These are phyloP conservation scores for Irpex sp. DNA, from an alignment of 1,284 basidiomycete genomes.

Conservation along the genomic window DNA sequence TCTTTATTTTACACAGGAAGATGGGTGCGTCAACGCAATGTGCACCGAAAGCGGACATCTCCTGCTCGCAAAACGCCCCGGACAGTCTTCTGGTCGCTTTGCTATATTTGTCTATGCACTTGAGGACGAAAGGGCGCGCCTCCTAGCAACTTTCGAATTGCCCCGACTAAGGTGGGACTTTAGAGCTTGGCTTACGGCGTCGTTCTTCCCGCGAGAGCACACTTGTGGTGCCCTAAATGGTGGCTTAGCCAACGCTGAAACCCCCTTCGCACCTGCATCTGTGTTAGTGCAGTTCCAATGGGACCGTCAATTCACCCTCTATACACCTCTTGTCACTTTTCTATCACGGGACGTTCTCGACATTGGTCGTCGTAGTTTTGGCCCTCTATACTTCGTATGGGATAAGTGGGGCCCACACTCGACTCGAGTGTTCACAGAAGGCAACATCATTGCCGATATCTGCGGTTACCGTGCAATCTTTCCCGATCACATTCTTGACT, in stretches of 20 bases:
- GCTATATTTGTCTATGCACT: constrained; percentile 11
- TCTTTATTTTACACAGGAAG: constrained; percentile 2
- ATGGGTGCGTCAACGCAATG: constrained; percentile 9
- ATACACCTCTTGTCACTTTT: constrained; percentile 8
- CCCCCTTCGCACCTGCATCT: constrained; percentile 1
- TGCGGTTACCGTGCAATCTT: constrained; percentile 13
- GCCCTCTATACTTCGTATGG: constrained; percentile 6
- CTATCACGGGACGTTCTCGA: constrained; percentile 4
- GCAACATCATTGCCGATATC: neutral
- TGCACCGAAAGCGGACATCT: constrained; percentile 10
- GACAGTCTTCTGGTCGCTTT: neutral
- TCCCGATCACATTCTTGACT: constrained; percentile 10
- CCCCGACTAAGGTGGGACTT: constrained; percentile 9
- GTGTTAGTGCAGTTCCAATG: constrained; percentile 11
- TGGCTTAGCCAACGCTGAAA: neutral
- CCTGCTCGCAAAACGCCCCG: constrained; percentile 5
- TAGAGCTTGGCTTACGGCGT: constrained; percentile 7
- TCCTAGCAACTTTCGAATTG: constrained; percentile 9
- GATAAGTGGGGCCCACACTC: constrained; percentile 7
- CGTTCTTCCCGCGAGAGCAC: constrained; percentile 9
- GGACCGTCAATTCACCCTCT: constrained; percentile 14
- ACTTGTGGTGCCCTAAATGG: constrained; percentile 2
- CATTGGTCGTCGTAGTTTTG: neutral
- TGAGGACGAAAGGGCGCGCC: neutral
- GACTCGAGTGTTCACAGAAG: constrained; percentile 7